These are phyloP conservation scores for Sarocladium brachiariae DNA, from an alignment of 2,329 filamentous ascomycete species.

Conservation along the genomic window DNA sequence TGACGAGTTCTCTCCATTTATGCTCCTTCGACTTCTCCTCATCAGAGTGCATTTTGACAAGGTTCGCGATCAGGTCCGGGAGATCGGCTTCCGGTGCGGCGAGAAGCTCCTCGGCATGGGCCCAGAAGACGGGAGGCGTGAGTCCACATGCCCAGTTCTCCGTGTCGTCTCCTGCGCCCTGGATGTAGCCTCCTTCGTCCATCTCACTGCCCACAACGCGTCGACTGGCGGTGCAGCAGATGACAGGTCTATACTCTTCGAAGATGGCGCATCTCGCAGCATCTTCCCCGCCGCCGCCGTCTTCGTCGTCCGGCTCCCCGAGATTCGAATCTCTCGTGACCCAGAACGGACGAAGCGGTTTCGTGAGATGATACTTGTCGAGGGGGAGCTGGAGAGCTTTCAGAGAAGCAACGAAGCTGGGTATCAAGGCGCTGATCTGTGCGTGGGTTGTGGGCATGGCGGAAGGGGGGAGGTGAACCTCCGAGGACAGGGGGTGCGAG, in stretches of 20 bases:
- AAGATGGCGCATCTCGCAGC: slow-evolving; percentile 30
- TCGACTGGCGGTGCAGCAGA: slow-evolving; percentile 81
- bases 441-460: slow-evolving; percentile 66
- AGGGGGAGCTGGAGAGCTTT: slow-evolving; percentile 50
- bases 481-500: slow-evolving; percentile 34
- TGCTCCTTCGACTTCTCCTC: not conserved
- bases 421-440: slow-evolving; percentile 62
- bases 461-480: slow-evolving; percentile 63
- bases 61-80: slow-evolving; percentile 37
- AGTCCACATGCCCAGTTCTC: slow-evolving; percentile 87
- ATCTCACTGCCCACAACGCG: slow-evolving; percentile 57
- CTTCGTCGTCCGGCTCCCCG: slow-evolving; percentile 18
- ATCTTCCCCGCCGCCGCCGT: not conserved
- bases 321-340: slow-evolving; percentile 61
- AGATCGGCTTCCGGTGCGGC: slow-evolving; percentile 58
- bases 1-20: slow-evolving; percentile 25
- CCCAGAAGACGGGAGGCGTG: slow-evolving; percentile 76
- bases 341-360: slow-evolving; percentile 75
- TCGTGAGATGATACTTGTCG: slow-evolving; percentile 42
- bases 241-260: slow-evolving; percentile 59
- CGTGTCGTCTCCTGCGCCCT: slow-evolving; percentile 90
- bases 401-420: slow-evolving; percentile 46
- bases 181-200: slow-evolving; percentile 67
- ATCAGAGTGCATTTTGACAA: slow-evolving; percentile 28
- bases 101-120: slow-evolving; percentile 54